Evolutionary conservation across 768 basidiomycete genomes (phyloP).

Genomic region (Leccinum olivaceopallidum): DNA sequence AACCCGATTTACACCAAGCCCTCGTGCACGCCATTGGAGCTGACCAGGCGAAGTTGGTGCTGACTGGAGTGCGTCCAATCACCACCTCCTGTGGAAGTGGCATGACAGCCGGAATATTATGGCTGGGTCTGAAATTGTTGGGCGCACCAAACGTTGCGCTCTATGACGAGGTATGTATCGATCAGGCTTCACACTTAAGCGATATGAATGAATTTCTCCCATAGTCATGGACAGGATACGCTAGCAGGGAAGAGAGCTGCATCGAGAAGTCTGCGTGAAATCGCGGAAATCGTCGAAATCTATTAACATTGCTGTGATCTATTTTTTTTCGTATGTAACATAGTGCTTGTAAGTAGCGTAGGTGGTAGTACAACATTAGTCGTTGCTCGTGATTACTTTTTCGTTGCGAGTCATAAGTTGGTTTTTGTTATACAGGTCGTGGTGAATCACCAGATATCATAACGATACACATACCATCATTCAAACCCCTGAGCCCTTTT

Average conservation of each 20-base stretch:
- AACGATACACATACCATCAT: conserved; percentile 25
- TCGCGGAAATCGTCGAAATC: neutral
- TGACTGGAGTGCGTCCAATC: conserved; percentile 60
- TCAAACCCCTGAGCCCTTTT: conserved; percentile 15
- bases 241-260: conserved; percentile 67
- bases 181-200: conserved; percentile 11
- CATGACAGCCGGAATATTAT: conserved; percentile 95
- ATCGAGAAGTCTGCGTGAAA: conserved; percentile 53
- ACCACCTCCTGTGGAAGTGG: conserved; percentile 91
- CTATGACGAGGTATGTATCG: conserved; percentile 84
- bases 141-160: conserved; percentile 63
- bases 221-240: conserved; percentile 97
- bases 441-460: conserved; percentile 6
- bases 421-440: conserved; percentile 19
- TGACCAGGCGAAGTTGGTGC: conserved; percentile 53
- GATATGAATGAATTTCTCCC: conserved; percentile 17
- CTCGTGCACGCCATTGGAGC: conserved; percentile 65
- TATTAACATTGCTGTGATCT: conserved; percentile 8
- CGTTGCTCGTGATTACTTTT: conserved; percentile 17
- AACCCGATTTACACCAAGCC: conserved; percentile 56
- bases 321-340: conserved; percentile 6
- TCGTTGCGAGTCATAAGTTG: conserved; percentile 12
- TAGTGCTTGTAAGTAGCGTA: conserved; percentile 23
- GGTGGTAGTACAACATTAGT: conserved; percentile 33
- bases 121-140: conserved; percentile 85